Evolutionary conservation across 202 grass and related monocot species (phyloP), one percentile per base, ranked within the genome.

Genomic region (Schoenoplectus tabernaemontani): DNA sequence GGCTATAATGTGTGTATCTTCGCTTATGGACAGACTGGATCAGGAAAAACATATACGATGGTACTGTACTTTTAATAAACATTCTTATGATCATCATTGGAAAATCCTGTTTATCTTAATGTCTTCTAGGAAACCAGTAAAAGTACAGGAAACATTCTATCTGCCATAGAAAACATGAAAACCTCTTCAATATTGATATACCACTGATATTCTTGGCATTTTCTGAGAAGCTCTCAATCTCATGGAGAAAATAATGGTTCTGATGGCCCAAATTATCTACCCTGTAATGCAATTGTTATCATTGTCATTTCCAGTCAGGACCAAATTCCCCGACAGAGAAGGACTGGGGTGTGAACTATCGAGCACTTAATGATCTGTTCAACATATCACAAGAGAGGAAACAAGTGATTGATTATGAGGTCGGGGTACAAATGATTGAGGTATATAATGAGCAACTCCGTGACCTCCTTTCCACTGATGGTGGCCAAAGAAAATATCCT

Each of bases 1-100:
- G 93, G 93, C n/a, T 97, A 86, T 66, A 93, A 97, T 84, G 93
- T 97, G 62, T 97, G 93, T 80, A 97, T 97, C 65, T 93, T 97
- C 9, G 87, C 93, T 63, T 97, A 97, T 89, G 90, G 93, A 58
- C 93, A 97, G 78, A 97, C 93, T 86, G 90, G 93, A 89, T 93
- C 90, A 28, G 93, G 90, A 26, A 96, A 96, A 86, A 96, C 93
- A 0, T 87, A 96, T 79, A 96, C 93, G 41, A 96, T 96, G 93
- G 93, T 97, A 87, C 78, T 69, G 81, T 80, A 50, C 54, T 26
- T 34, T 78, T 70, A 59, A 41, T 34, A 64, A 76, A 3, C 39
- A 73, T 32, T 51, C 26, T 50, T 20, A 73, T 41, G 43, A 43
- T 41, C 64, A 48, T 9, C 30, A n/a, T n/a, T n/a, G 26, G 61